Conservation (phyloP, 164 flowering plant genomes). For the Macadamia integrifolia region DNA sequence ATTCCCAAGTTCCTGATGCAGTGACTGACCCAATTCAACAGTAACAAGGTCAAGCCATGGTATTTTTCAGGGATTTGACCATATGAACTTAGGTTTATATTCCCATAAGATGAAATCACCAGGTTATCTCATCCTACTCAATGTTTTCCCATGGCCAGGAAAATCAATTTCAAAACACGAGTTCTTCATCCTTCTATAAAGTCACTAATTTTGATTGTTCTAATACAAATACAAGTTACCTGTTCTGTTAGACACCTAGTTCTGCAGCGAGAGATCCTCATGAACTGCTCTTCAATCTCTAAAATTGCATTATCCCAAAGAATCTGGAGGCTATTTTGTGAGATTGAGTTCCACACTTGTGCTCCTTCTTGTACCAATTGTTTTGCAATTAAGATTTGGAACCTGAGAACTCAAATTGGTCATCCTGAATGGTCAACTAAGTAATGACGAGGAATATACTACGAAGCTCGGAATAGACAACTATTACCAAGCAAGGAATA, state of each 20-base stretch:
- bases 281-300: constrained; percentile 65
- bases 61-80: no score
- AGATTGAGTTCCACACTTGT: constrained; percentile 57
- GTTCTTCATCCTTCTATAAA: background rate
- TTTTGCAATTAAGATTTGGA: constrained; percentile 68
- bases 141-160: background rate
- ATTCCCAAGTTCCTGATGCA: background rate
- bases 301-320: constrained; percentile 57
- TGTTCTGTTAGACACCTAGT: constrained; percentile 56
- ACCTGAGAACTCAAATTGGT: constrained; percentile 31
- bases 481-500: background rate
- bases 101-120: background rate
- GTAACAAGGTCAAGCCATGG: no score
- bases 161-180: background rate
- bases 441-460: background rate
- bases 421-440: background rate
- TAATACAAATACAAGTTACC: constrained; percentile 32
- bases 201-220: background rate
- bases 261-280: constrained; percentile 57
- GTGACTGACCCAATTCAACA: no score
- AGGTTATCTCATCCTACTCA: background rate
- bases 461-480: background rate
- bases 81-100: no score
- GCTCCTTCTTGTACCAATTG: constrained; percentile 71
- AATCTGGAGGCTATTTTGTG: constrained; percentile 46